Evolutionary conservation across 257 asterid genomes (phyloP).

Genomic region (Jacaranda mimosifolia): DNA sequence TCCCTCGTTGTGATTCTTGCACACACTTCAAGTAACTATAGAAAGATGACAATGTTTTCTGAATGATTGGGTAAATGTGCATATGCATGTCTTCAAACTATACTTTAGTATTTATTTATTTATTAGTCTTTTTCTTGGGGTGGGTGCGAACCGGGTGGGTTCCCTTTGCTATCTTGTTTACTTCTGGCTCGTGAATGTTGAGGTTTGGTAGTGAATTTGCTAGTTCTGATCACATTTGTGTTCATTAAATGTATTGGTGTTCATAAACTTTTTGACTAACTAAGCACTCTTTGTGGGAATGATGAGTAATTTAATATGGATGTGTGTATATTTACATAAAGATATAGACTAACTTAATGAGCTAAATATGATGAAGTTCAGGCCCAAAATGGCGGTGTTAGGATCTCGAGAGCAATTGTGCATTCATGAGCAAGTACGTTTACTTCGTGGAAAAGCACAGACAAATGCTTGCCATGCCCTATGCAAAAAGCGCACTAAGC

Average conservation of each 20-base stretch:
- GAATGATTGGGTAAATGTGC: not conserved
- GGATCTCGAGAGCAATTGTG: conserved; percentile 99
- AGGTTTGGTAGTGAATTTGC: conserved; percentile 1
- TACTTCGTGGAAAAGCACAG: conserved; percentile 90
- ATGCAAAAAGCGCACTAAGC: conserved; percentile 75
- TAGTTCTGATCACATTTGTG: conserved; percentile 8
- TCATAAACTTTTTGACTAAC: conserved; percentile 2
- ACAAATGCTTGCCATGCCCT: conserved; percentile 94
- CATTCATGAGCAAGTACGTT: conserved; percentile 87
- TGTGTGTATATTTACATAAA: conserved; percentile 22
- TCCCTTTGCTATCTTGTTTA: not conserved
- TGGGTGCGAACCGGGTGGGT: not conserved
- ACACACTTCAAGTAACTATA: conserved; percentile 9
- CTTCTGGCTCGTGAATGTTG: conserved; percentile 19
- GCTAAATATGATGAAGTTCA: conserved; percentile 49
- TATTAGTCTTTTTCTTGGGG: not conserved
- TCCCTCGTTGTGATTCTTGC: conserved; percentile 5
- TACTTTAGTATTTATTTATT: not conserved
- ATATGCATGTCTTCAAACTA: conserved; percentile 14
- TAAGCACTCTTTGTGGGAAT: conserved; percentile 20
- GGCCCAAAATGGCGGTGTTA: conserved; percentile 96
- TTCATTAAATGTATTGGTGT: conserved; percentile 11
- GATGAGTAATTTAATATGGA: conserved; percentile 16
- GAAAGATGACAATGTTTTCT: not conserved
- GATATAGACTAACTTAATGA: conserved; percentile 18